Evolutionary conservation across 192 early-diverging fungal species (phyloP).

Genomic region (Umbelopsis isabellina): DNA sequence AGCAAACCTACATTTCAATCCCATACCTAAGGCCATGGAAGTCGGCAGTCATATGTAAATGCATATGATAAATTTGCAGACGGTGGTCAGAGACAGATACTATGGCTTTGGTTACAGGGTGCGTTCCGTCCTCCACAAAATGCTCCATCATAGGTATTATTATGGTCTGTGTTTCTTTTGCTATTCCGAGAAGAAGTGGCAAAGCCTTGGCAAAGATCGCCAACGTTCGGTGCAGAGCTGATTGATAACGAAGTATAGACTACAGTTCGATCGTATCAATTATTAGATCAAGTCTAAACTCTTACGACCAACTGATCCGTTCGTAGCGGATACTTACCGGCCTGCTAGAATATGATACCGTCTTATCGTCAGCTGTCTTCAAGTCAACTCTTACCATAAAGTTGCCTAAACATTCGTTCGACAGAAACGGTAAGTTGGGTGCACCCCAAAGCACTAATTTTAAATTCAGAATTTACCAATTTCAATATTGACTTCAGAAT

Average conservation of each 20-base stretch:
- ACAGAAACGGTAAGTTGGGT: not conserved
- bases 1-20: not conserved
- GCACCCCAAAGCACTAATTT: too few species aligned
- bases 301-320: not conserved
- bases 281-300: not conserved
- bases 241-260: slow-evolving; percentile 41
- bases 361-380: slow-evolving; percentile 36
- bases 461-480: slow-evolving; percentile 25
- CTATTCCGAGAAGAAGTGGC: slow-evolving; percentile 31
- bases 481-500: slow-evolving; percentile 34
- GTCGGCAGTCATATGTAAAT: slow-evolving; percentile 56
- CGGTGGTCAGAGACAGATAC: slow-evolving; percentile 46
- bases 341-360: slow-evolving; percentile 45
- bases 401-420: slow-evolving; percentile 32
- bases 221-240: slow-evolving; percentile 28
- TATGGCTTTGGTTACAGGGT: slow-evolving; percentile 48
- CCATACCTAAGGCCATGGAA: slow-evolving; percentile 56
- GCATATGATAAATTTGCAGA: slow-evolving; percentile 52
- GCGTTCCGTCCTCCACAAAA: slow-evolving; percentile 31
- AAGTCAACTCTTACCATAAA: slow-evolving; percentile 44
- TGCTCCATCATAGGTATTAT: slow-evolving; percentile 30
- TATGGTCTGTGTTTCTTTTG: slow-evolving; percentile 35
- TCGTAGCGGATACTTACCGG: slow-evolving; percentile 42
- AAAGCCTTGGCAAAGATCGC: slow-evolving; percentile 33
- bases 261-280: not conserved